phyloP scores from a whole-genome alignment of 2,329 filamentous ascomycete species.

The Colletotrichum sp. region DNA sequence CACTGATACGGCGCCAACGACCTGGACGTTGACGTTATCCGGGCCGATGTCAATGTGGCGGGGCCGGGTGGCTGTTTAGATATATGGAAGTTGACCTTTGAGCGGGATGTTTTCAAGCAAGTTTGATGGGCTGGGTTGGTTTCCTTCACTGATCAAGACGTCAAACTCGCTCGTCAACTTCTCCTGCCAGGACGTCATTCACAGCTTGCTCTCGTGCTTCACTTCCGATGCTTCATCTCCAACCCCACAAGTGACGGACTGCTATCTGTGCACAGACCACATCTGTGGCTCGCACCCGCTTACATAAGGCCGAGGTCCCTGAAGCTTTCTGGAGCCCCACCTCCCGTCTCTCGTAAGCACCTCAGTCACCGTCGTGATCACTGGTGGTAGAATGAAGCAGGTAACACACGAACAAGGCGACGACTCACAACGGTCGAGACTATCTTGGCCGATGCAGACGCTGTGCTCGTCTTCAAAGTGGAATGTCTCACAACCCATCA shows the following conservation, averaged over 20 bases:
- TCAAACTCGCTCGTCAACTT: neutral
- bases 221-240: neutral
- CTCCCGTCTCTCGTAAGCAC: neutral
- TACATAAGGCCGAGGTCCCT: neutral
- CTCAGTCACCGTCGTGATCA: neutral
- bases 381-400: neutral
- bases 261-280: neutral
- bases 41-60: conserved; percentile 10
- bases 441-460: neutral
- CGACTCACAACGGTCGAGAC: neutral
- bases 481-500: conserved; percentile 22
- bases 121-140: neutral
- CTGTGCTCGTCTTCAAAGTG: conserved; percentile 1
- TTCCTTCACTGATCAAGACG: neutral
- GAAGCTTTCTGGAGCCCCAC: neutral
- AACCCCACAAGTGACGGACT: conserved; percentile 7
- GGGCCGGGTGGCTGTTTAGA: neutral
- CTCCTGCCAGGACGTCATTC: neutral
- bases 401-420: neutral
- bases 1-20: neutral
- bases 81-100: neutral
- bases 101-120: neutral
- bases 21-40: conserved; percentile 7
- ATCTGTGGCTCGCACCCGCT: neutral
- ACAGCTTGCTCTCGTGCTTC: neutral